These are phyloP conservation scores for Afroboletus lepidellus DNA, from an alignment of 1,284 basidiomycete species.

Conservation along the genomic window DNA sequence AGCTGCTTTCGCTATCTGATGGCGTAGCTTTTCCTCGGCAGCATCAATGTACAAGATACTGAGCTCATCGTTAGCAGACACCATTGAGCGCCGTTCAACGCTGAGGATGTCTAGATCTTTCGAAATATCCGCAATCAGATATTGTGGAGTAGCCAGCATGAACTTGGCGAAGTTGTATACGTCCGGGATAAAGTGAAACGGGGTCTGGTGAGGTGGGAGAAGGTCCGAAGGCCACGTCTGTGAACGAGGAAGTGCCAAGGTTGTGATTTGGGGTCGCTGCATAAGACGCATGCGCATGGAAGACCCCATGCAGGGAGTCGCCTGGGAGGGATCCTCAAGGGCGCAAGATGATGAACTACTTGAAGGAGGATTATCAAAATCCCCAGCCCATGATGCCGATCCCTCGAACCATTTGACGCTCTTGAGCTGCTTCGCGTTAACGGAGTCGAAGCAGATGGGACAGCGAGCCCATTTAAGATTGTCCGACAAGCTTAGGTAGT, in stretches of 20 bases:
- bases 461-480: slow-evolving; percentile 84
- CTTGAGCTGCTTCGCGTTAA: slow-evolving; percentile 91
- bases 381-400: slow-evolving; percentile 37
- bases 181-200: slow-evolving; percentile 95
- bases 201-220: slow-evolving; percentile 86
- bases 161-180: slow-evolving; percentile 89
- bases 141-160: slow-evolving; percentile 91
- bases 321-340: slow-evolving; percentile 18
- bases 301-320: slow-evolving; percentile 50
- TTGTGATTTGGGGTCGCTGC: slow-evolving; percentile 91
- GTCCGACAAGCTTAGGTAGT: slow-evolving; percentile 85
- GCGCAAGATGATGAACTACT: slow-evolving; percentile 50
- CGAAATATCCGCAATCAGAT: slow-evolving; percentile 73
- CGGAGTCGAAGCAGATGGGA: slow-evolving; percentile 94
- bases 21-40: slow-evolving; percentile 72
- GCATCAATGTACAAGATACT: slow-evolving; percentile 79
- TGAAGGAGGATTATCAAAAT: slow-evolving; percentile 36
- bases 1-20: slow-evolving; percentile 76
- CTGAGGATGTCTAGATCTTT: slow-evolving; percentile 75
- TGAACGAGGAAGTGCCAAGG: slow-evolving; percentile 92
- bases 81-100: slow-evolving; percentile 62
- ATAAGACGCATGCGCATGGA: slow-evolving; percentile 85
- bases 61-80: slow-evolving; percentile 70
- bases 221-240: slow-evolving; percentile 91
- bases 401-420: slow-evolving; percentile 82